Percentiles rank a stretch among this genome's conserved stretches.
phyloP scores from a whole-genome alignment of 371 early-diverging fungal species.

The Saksenaea oblongispora region DNA sequence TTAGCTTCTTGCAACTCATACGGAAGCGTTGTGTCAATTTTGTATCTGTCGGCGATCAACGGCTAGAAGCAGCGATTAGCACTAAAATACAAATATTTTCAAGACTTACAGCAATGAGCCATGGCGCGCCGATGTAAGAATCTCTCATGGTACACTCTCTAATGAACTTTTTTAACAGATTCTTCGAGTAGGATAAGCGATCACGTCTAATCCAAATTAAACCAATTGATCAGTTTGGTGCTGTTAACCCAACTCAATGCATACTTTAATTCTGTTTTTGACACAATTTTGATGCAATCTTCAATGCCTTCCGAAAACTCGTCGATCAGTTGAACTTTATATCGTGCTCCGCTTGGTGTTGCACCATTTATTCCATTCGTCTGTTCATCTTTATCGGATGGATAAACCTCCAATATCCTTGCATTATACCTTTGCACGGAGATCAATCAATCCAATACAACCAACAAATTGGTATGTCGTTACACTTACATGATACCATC shows the following conservation, averaged over 20 bases:
- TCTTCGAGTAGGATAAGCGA: constrained; percentile 69
- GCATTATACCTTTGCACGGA: constrained; percentile 35
- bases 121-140: constrained; percentile 72
- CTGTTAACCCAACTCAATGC: background rate
- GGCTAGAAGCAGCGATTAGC: constrained; percentile 20
- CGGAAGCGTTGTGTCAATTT: constrained; percentile 54
- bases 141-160: constrained; percentile 69
- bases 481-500: constrained; percentile 44
- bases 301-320: constrained; percentile 39
- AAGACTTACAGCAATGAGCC: constrained; percentile 61
- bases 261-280: constrained; percentile 37
- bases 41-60: constrained; percentile 44
- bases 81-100: background rate
- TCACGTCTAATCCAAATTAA: constrained; percentile 50
- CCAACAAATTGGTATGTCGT: background rate
- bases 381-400: constrained; percentile 13
- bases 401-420: constrained; percentile 24
- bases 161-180: constrained; percentile 68
- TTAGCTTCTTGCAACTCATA: constrained; percentile 43
- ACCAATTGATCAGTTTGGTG: background rate
- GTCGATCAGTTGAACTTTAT: constrained; percentile 38
- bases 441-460: background rate
- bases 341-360: constrained; percentile 5
- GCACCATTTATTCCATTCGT: background rate
- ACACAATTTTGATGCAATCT: constrained; percentile 34